Evolutionary conservation across 2,329 filamentous ascomycete genomes (phyloP), one percentile per base, ranked within the genome.

Genomic region (Paecilomyces variotii): DNA sequence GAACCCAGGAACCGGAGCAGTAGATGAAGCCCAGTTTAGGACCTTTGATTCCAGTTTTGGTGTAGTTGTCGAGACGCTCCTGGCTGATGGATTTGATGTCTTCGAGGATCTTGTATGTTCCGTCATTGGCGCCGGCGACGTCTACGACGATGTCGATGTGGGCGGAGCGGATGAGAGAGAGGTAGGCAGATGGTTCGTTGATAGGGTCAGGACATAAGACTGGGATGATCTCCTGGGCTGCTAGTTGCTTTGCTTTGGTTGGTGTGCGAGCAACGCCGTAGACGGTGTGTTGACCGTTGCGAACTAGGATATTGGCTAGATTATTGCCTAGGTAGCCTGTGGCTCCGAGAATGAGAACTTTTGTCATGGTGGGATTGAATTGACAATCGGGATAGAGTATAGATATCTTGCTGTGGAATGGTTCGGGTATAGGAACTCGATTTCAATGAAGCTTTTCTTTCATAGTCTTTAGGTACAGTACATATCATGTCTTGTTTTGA

Each of bases 21-120:
- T 75, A 76, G 45, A 76, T 67, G 32, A 70, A 76, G 2, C 71
- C 74, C 1, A 77, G 58, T 59, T 76, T 78, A 12, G 68, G 70
- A 25, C 61, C 61, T 7, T 53, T 54, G 0, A 66, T 55, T 3
- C 63, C 64, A 0, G 62, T 63, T 14, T 59, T 60, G 63, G 61
- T 25, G 63, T 64, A 53, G 30, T 52, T 11, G 64, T 67, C 45
- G 63, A 58, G 12, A 55, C 57, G 25, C 63, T 66, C 39, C 70
- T 60, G 26, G 59, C 60, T 14, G n/a, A 45, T n/a, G 4, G 14
- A n/a, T 7, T 45, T 45, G 35, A 45, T n/a, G 35, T 45, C 14
- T 0, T 62, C 51, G 14, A 74, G 65, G 14, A 72, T 59, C 14
- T 60, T 55, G 14, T 59, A 35, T 2, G 64, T 63, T 24, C 68